Base-by-base conservation (phyloP, 1,139 yeast genomes). In the Kluyveromyces sp. region DNA sequence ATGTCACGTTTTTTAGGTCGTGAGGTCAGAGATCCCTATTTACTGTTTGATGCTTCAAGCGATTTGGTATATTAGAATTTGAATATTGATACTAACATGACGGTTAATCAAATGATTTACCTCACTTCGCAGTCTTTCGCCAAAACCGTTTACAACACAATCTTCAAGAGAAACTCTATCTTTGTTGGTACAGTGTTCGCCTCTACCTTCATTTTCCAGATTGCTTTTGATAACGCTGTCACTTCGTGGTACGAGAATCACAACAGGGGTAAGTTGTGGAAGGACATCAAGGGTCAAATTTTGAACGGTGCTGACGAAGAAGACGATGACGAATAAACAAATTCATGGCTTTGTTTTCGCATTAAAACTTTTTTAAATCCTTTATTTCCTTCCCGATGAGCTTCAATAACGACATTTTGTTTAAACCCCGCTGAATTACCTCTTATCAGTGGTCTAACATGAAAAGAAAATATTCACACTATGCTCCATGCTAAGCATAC, bases 261-360 rank as follows among this genome's bases (percentile, higher is more conserved):
- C 74, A 92, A 92, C 80, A 75, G 75, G 65, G 98, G 97, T 60
- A 92, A 92, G 74, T 87, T 88, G 73, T 92, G 98, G 98, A 81
- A 84, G 66, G 97, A 92, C 62, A 85, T 92, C 65, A 86, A 84
- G 72, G 72, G 71, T 54, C 75, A 74, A 57, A 75, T 78, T 55
- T 71, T 69, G 47, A 83, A 70, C 53, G 78, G 73, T 54, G 83
- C 70, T 49, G 83, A 68, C 28, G 83, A 72, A 17, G 77, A 66
- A 4, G 80, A 72, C 30, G 83, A 77, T 46, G 81, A 33, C 34
- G 34, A 32, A 8, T 15, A 32, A 32, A n/a, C n/a, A n/a, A n/a
- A n/a, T n/a, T n/a, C n/a, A n/a, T n/a, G n/a, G n/a, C n/a, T n/a
- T n/a, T n/a, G n/a, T n/a, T n/a, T n/a, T n/a, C n/a, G n/a, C n/a